phyloP scores from a whole-genome alignment of 2,329 filamentous ascomycete genomes.

The Aspergillus transmontanensis region DNA sequence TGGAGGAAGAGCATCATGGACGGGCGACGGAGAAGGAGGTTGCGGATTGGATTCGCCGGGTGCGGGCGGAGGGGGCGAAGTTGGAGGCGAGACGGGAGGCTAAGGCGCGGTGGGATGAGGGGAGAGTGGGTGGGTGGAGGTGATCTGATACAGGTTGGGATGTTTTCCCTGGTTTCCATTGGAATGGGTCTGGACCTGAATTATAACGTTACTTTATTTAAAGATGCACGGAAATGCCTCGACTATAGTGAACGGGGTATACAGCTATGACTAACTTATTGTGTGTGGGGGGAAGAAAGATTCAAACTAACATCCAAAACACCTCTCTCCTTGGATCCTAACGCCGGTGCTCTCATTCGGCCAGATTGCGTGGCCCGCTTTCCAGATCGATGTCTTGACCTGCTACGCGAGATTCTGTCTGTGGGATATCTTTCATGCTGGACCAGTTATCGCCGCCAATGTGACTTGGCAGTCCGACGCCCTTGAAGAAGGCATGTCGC shows the following conservation, averaged over 20 bases:
- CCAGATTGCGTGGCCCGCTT: slow-evolving; percentile 17
- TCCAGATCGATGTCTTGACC: slow-evolving; percentile 23
- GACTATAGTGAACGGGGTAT: not conserved
- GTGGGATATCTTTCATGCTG: slow-evolving; percentile 11
- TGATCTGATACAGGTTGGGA: slow-evolving; percentile 45
- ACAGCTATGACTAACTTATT: slow-evolving; percentile 2
- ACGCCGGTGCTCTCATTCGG: slow-evolving; percentile 10
- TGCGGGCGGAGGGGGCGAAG: slow-evolving; percentile 76
- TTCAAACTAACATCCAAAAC: not conserved
- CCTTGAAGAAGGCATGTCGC: slow-evolving; percentile 65
- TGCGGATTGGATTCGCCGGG: slow-evolving; percentile 78
- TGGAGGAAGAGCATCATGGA: slow-evolving; percentile 62
- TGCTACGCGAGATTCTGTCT: slow-evolving; percentile 2
- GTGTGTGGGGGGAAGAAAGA: not conserved
- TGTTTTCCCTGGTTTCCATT: not conserved
- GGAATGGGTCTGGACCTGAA: not conserved
- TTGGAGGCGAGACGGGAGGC: slow-evolving; percentile 81
- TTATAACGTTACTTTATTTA: not conserved
- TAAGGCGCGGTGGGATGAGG: slow-evolving; percentile 94
- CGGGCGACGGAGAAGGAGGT: slow-evolving; percentile 78
- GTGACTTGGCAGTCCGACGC: slow-evolving; percentile 36
- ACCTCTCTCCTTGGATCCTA: not conserved
- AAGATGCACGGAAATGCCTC: not conserved
- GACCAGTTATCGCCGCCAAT: slow-evolving; percentile 33
- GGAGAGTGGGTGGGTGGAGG: slow-evolving; percentile 91